These are phyloP conservation scores for Fusarium dlaminii DNA, from an alignment of 2,329 filamentous ascomycete genomes.

Conservation along the genomic window DNA sequence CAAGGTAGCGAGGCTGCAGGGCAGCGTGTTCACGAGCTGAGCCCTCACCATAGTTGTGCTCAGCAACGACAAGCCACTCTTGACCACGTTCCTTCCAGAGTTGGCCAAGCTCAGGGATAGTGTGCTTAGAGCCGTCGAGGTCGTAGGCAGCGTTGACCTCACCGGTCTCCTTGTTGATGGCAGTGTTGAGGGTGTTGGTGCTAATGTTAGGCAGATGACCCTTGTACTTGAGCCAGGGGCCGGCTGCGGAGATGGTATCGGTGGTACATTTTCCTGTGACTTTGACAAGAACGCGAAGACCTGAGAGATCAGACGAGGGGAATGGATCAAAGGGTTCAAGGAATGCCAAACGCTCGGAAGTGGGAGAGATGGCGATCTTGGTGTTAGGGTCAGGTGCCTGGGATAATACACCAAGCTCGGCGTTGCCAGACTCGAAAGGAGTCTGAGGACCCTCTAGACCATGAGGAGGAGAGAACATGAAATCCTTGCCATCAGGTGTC, in stretches of 20 bases:
- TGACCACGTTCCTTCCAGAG: conserved; percentile 80
- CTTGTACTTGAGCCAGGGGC: conserved; percentile 98
- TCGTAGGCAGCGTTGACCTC: conserved; percentile 96
- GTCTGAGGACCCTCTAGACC: conserved; percentile 71
- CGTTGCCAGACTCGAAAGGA: conserved; percentile 81
- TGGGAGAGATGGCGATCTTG: conserved; percentile 81
- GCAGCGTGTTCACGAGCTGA: conserved; percentile 90
- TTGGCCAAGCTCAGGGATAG: conserved; percentile 87
- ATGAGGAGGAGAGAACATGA: conserved; percentile 84
- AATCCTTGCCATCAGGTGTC: conserved; percentile 81
- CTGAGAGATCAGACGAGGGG: conserved; percentile 76
- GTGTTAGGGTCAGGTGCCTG: conserved; percentile 76
- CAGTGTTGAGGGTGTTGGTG: conserved; percentile 96
- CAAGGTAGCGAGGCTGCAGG: conserved; percentile 89
- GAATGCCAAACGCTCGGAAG: conserved; percentile 88
- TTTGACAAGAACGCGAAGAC: conserved; percentile 91
- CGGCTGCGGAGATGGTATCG: conserved; percentile 95
- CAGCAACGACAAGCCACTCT: conserved; percentile 93
- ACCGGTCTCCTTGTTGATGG: conserved; percentile 88
- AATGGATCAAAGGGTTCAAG: conserved; percentile 92
- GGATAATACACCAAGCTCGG: conserved; percentile 76
- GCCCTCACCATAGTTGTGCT: conserved; percentile 97
- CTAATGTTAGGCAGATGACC: conserved; percentile 98
- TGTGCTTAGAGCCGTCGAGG: conserved; percentile 74
- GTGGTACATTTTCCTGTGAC: conserved; percentile 97